phyloP scores from a whole-genome alignment of 163 green algal species.

The Chlamydomonas reinhardtii region DNA sequence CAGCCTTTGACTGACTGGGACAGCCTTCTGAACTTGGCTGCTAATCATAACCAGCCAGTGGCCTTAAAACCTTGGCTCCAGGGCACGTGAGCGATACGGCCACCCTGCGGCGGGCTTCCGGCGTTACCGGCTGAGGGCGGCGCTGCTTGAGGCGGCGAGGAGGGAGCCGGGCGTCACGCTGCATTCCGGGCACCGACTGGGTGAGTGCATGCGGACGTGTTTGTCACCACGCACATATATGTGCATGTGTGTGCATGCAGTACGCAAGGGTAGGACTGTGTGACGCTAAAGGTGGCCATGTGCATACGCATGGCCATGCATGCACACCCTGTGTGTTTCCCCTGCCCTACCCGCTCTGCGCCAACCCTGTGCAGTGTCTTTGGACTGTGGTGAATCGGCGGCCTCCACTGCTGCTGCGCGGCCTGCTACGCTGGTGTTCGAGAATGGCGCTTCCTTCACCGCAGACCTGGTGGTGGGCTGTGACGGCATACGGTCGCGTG shows the following conservation, averaged over 20 bases:
- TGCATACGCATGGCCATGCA: too few species aligned
- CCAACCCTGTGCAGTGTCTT: not conserved
- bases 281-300: too few species aligned
- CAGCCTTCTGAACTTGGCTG: too few species aligned
- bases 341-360: too few species aligned
- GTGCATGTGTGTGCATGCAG: too few species aligned
- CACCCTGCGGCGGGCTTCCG: conserved; percentile 20
- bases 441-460: conserved; percentile 13
- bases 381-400: not conserved
- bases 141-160: conserved; percentile 1
- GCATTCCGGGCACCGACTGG: conserved; percentile 29
- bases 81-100: not conserved
- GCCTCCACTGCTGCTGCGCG: not conserved
- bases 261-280: too few species aligned
- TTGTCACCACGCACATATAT: too few species aligned
- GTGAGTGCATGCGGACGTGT: too few species aligned
- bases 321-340: too few species aligned
- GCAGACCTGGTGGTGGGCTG: conserved; percentile 53
- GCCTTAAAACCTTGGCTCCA: too few species aligned
- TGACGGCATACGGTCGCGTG: conserved; percentile 32
- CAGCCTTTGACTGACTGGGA: too few species aligned
- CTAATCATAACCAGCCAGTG: too few species aligned
- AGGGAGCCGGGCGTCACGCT: conserved; percentile 11
- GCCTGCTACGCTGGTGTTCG: conserved; percentile 19
- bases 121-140: conserved; percentile 23